Evolutionary conservation across 73 alveolate genomes (phyloP).

Genomic region (Uronychia setigera): DNA sequence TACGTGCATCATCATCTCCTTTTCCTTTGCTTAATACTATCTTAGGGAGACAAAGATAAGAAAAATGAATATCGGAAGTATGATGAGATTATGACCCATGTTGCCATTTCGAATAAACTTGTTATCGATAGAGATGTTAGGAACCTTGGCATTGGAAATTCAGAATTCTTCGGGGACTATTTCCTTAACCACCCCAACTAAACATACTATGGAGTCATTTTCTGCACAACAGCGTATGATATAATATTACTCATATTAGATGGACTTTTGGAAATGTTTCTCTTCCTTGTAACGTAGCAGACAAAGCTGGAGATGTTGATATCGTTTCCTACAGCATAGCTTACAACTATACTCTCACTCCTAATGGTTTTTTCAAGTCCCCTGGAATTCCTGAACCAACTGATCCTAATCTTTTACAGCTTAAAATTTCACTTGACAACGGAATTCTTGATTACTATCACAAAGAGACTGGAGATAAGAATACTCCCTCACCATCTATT

Average conservation of each 20-base stretch:
- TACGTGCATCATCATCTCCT: too few relatives aligned
- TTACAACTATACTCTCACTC: slow-evolving; percentile 72
- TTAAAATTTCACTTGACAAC: slow-evolving; percentile 74
- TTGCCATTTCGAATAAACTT: slow-evolving; percentile 21
- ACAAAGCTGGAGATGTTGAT: slow-evolving; percentile 32
- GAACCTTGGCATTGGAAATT: slow-evolving; percentile 5
- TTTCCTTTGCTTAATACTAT: neutral
- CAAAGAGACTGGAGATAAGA: slow-evolving; percentile 27
- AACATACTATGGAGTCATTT: slow-evolving; percentile 57
- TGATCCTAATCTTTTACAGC: slow-evolving; percentile 63
- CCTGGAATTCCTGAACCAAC: slow-evolving; percentile 62
- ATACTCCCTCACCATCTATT: slow-evolving; percentile 20
- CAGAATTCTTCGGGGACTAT: slow-evolving; percentile 19
- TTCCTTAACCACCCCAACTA: slow-evolving; percentile 32
- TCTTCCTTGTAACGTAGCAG: slow-evolving; percentile 69
- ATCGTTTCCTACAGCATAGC: slow-evolving; percentile 67
- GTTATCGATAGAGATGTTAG: slow-evolving; percentile 30
- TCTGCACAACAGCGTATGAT: slow-evolving; percentile 51
- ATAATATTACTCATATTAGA: neutral
- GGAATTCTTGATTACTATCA: slow-evolving; percentile 65
- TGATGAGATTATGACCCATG: slow-evolving; percentile 43
- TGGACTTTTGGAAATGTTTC: slow-evolving; percentile 19
- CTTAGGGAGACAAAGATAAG: neutral
- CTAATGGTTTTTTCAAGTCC: slow-evolving; percentile 62
- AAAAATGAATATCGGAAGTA: slow-evolving; percentile 7